These are phyloP conservation scores for Immersiporthe knoxdaviesiana DNA, from an alignment of 2,329 filamentous ascomycete species.

Conservation along the genomic window DNA sequence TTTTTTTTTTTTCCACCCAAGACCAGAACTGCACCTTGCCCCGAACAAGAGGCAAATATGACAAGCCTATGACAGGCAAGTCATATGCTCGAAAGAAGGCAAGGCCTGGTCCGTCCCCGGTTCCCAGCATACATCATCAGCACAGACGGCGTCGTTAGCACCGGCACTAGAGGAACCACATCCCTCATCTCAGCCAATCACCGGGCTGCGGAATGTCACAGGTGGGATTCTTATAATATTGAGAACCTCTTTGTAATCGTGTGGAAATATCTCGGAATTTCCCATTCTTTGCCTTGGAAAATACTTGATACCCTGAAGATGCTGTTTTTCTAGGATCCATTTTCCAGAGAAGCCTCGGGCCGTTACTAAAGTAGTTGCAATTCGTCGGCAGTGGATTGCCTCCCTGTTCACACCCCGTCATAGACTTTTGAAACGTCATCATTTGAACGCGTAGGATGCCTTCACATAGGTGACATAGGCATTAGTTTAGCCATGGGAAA, in stretches of 20 bases:
- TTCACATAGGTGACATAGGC: background rate
- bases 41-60: background rate
- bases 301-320: background rate
- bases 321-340: background rate
- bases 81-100: background rate
- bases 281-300: background rate
- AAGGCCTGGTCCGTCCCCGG: background rate
- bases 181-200: conserved; percentile 4
- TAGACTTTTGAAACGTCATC: conserved; percentile 20
- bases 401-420: conserved; percentile 9
- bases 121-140: conserved; percentile 8
- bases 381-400: background rate
- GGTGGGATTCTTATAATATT: background rate
- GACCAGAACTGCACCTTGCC: background rate
- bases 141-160: background rate
- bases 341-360: background rate
- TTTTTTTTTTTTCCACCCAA: too few species aligned
- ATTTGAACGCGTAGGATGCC: background rate
- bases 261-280: conserved; percentile 14
- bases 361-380: background rate
- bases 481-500: background rate
- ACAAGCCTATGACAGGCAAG: background rate
- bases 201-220: conserved; percentile 1
- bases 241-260: background rate
- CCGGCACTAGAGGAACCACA: conserved; percentile 8